These are phyloP conservation scores for Plantago ovata DNA, from an alignment of 257 asterid genomes.

Conservation along the genomic window DNA sequence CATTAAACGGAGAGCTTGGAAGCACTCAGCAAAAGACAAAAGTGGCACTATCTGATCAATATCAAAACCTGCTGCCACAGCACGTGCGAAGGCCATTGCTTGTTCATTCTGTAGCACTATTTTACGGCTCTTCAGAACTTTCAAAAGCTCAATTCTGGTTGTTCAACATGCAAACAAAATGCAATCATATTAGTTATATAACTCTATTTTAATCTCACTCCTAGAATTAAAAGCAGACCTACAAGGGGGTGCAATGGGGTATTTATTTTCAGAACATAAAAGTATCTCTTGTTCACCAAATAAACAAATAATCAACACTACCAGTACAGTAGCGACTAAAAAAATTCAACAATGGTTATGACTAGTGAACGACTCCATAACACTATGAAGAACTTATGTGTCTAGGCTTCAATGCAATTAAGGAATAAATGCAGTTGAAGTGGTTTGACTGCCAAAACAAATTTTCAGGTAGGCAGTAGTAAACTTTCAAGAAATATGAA, in stretches of 20 bases:
- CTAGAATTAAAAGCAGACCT: not conserved
- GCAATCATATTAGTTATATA: conserved; percentile 18
- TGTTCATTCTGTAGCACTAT: conserved; percentile 74
- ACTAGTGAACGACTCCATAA: too few species aligned
- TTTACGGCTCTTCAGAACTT: conserved; percentile 86
- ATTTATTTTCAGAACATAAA: too few species aligned
- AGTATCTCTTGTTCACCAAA: too few species aligned
- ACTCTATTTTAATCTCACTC: not conserved
- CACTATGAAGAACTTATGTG: too few species aligned
- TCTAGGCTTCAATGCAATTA: too few species aligned
- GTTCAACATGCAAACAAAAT: conserved; percentile 27
- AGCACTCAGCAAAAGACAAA: conserved; percentile 77
- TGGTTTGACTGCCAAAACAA: not conserved
- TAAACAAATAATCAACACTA: too few species aligned
- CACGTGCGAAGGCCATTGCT: conserved; percentile 99
- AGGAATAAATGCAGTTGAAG: too few species aligned
- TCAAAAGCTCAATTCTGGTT: conserved; percentile 80
- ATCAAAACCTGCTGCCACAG: conserved; percentile 93
- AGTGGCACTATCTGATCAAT: conserved; percentile 64
- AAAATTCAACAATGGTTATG: too few species aligned
- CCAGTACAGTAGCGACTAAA: not conserved
- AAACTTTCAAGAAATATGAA: too few species aligned
- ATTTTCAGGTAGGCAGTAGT: not conserved
- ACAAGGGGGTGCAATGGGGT: not conserved
- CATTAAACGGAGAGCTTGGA: conserved; percentile 88